Base-by-base conservation (phyloP, 805 yeast genomes). In the Vanderwaltozyma verrucispora region DNA sequence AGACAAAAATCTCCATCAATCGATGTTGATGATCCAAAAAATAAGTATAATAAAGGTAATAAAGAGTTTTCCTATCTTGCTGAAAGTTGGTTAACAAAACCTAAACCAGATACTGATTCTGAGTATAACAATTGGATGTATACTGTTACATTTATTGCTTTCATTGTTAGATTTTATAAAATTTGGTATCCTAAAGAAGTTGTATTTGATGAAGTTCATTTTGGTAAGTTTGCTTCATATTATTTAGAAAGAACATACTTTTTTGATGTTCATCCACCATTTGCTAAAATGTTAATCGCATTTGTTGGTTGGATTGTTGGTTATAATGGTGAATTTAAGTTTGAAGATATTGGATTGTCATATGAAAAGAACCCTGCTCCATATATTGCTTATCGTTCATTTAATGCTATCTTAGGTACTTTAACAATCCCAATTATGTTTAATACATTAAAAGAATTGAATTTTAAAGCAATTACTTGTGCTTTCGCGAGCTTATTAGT, bases 181-280 rank as follows among this genome's bases (percentile, higher is more conserved):
- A 69, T 83, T 38, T 68, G 77, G 57, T 66, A 63, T 34, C 94
- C 94, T 3, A 67, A 69, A 43, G 80, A 79, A 56, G 94, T 83
- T 40, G 92, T 83, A 3, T 83, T 83, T 49, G 94, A 83, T 62
- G 94, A 83, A 55, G 92, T 81, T 16, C 94, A 83, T 59, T 83
- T 83, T 51, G 94, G 94, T 27, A 82, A 82, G 51, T 82, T 82
- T 58, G 89, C 89, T 7, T 74, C 86, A 2, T 80, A 82, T 62
- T 89, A 89, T 60, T 64, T 89, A 42, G 83, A 89, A 60, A 72
- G 95, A 44, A 81, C 95, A 0, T 92, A 84, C 60, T 92, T 86
- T 60, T 92, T 92, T 54, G 99, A 92, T 63, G 76, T 92, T 36
- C 99, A 92, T 63, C 99, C 99, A 9, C 99, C 99, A 17, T 85